Evolutionary conservation across 768 basidiomycete genomes (phyloP).

Genomic region (Gymnopilus dilepis): DNA sequence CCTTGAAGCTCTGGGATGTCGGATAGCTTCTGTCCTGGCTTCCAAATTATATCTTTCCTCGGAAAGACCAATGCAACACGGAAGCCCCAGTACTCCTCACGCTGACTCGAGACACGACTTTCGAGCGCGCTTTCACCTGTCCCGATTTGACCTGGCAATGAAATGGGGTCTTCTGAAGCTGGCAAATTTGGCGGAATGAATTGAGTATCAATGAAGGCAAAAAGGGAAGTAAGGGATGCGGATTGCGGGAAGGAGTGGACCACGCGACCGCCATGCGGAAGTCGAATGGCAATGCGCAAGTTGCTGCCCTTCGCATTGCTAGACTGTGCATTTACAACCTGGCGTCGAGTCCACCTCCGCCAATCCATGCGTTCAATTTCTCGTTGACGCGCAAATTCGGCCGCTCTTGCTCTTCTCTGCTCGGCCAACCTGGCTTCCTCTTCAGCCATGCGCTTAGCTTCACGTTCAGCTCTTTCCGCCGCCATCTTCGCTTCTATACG

Average conservation of each 20-base stretch:
- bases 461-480: conserved; percentile 38
- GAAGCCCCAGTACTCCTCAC: conserved; percentile 75
- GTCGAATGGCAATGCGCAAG: conserved; percentile 56
- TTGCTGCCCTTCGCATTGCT: conserved; percentile 27
- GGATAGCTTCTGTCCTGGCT: conserved; percentile 39
- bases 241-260: conserved; percentile 57
- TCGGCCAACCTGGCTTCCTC: conserved; percentile 32
- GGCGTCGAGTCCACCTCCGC: conserved; percentile 62
- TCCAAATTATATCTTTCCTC: conserved; percentile 63
- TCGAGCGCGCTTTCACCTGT: conserved; percentile 38
- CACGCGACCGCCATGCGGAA: conserved; percentile 61
- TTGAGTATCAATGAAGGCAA: conserved; percentile 73
- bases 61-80: conserved; percentile 73
- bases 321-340: conserved; percentile 42
- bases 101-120: conserved; percentile 23
- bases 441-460: conserved; percentile 42
- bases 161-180: conserved; percentile 45
- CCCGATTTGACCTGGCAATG: conserved; percentile 44
- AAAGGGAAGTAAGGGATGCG: conserved; percentile 66
- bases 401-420: conserved; percentile 25
- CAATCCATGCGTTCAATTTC: conserved; percentile 48
- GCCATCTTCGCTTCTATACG: conserved; percentile 61
- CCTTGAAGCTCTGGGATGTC: conserved; percentile 56
- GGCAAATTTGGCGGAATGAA: conserved; percentile 49
- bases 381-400: conserved; percentile 31